These are phyloP conservation scores for Aegilops umbellulata DNA, from an alignment of 176 grass and related monocot genomes.

Conservation along the genomic window DNA sequence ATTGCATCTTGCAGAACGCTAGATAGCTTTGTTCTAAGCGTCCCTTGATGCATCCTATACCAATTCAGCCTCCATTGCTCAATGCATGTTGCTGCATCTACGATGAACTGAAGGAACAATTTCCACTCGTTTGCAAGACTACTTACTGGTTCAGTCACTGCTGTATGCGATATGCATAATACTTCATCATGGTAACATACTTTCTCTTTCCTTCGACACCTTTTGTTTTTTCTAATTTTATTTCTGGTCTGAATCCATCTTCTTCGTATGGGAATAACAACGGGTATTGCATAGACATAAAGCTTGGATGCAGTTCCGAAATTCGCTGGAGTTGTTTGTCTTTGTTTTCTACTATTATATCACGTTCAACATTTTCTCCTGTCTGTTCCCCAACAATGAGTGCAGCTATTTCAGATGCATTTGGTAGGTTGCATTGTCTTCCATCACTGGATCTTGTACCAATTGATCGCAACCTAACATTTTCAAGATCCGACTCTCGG, in stretches of 20 bases:
- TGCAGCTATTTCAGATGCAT: background rate
- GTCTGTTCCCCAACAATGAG: background rate
- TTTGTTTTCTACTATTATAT: conserved; percentile 29
- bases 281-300: conserved; percentile 32
- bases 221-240: background rate
- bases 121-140: background rate
- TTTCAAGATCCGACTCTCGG: background rate
- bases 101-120: background rate
- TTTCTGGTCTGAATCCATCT: background rate
- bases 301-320: conserved; percentile 13
- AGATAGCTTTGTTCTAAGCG: background rate
- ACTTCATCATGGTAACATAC: conserved; percentile 24
- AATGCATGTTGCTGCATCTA: background rate
- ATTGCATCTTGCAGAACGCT: background rate
- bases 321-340: conserved; percentile 12
- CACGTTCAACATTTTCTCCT: background rate
- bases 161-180: conserved; percentile 26
- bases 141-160: background rate
- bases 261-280: background rate
- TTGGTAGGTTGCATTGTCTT: conserved; percentile 9
- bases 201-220: background rate
- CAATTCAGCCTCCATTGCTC: background rate
- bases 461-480: background rate
- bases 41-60: background rate
- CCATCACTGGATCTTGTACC: conserved; percentile 3